Percentiles rank a stretch among this genome's conserved stretches.
These are phyloP conservation scores for Oemleria cerasiformis DNA, from an alignment of 306 rosid species.

Conservation along the genomic window DNA sequence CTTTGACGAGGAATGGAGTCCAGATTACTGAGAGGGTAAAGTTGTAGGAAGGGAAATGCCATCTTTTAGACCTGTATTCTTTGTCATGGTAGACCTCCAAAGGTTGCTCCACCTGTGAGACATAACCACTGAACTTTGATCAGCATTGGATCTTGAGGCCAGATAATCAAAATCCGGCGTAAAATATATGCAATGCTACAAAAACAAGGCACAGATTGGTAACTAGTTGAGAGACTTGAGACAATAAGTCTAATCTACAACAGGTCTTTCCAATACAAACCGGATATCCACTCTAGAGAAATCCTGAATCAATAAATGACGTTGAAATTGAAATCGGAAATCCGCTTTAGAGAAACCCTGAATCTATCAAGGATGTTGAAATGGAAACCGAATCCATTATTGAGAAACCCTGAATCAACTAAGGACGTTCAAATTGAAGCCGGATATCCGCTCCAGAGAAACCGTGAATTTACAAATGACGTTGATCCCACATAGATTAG, in stretches of 20 bases:
- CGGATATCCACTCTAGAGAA: too few species aligned
- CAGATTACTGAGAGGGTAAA: constrained; percentile 74
- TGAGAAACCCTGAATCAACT: too few species aligned
- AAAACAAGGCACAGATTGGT: neutral
- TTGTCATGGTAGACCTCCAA: constrained; percentile 75
- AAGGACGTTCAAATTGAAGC: too few species aligned
- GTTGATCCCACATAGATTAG: constrained; percentile 5
- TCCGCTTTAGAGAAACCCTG: constrained; percentile 10
- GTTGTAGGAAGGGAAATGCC: constrained; percentile 73
- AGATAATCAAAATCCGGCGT: neutral
- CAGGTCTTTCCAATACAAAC: too few species aligned
- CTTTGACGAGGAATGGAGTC: constrained; percentile 75
- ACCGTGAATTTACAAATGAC: too few species aligned
- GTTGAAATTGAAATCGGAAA: too few species aligned
- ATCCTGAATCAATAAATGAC: too few species aligned
- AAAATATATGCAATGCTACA: neutral
- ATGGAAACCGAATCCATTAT: too few species aligned
- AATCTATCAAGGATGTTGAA: neutral
- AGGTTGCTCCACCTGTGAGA: constrained; percentile 62
- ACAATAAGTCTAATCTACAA: neutral
- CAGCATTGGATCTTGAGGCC: constrained; percentile 24
- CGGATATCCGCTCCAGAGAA: too few species aligned
- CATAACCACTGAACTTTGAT: constrained; percentile 24
- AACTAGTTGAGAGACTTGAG: constrained; percentile 10
- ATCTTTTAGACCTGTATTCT: constrained; percentile 69